phyloP scores from a whole-genome alignment of 352 stramenopile species.

The Phytophthora sp. region DNA sequence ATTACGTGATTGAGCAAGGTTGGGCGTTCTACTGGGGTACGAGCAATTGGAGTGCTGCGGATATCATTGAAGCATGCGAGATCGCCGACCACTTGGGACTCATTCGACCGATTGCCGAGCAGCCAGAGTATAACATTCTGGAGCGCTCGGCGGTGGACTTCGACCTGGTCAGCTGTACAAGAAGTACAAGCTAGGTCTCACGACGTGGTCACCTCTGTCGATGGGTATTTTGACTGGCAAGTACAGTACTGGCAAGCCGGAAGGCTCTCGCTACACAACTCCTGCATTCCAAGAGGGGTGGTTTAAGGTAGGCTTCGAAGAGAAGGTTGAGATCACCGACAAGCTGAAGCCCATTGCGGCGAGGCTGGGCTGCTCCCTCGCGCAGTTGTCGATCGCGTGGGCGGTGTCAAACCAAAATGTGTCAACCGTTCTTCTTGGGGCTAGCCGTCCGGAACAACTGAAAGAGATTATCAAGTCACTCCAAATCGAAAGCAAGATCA shows the following conservation, averaged over 20 bases:
- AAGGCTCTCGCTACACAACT: slow-evolving; percentile 6
- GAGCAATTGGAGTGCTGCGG: slow-evolving; percentile 46
- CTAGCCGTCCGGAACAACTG: neutral
- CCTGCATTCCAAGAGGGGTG: too few relatives aligned
- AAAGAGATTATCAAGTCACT: neutral
- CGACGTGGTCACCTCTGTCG: slow-evolving; percentile 2
- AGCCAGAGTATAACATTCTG: slow-evolving; percentile 46
- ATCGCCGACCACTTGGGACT: slow-evolving; percentile 36
- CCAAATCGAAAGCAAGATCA: neutral
- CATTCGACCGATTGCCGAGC: slow-evolving; percentile 43
- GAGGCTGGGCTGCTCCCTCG: neutral
- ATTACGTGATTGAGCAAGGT: too few relatives aligned
- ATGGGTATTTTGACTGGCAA: slow-evolving; percentile 3
- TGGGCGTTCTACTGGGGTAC: slow-evolving; percentile 9
- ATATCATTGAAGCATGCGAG: slow-evolving; percentile 51
- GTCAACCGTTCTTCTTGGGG: neutral
- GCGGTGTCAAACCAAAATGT: neutral
- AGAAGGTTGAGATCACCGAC: neutral
- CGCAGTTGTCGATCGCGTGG: slow-evolving; percentile 1
- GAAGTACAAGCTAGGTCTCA: slow-evolving; percentile 9
- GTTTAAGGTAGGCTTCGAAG: too few relatives aligned
- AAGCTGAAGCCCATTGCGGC: slow-evolving; percentile 1
- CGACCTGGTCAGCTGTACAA: slow-evolving; percentile 4
- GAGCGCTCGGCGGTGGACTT: too few relatives aligned
- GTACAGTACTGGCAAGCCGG: slow-evolving; percentile 3